Evolutionary conservation across 2,329 filamentous ascomycete genomes (phyloP), one percentile per base, ranked within the genome.

Genomic region (Fusarium miscanthi): DNA sequence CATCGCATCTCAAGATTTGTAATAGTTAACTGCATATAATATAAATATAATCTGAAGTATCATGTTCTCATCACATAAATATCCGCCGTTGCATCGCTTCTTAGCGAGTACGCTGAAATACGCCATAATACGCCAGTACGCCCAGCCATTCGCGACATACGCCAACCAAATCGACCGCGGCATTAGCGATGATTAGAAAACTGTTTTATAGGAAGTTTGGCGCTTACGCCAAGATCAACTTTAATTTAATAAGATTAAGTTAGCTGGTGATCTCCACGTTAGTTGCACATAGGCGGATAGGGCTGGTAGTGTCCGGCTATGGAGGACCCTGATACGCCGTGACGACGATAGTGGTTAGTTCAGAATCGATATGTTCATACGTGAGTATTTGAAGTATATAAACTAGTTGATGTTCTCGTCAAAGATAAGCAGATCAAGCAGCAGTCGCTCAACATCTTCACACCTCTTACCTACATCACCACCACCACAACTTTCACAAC

Each of bases 101-200:
- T 23, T 37, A n/a, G 30, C 31, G 16, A 10, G 23, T 54, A 67
- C 65, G 63, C 63, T 11, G 13, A 25, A 53, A 54, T 71, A 72
- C 69, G 68, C 68, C 8, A 0, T 41, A 52, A 38, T 63, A 71
- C 57, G 69, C 59, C 49, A 45, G 21, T 27, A n/a, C 40, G 23
- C 17, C 13, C 17, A 43, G 13, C 14, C 27, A 25, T 17, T 11
- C 21, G 21, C 7, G 27, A 31, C n/a, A 25, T 66, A 60, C 45
- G 63, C 45, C 30, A 27, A 38, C 33, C 19, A 37, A 42, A 17
- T 16, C 46, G 25, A 49, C 35, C 12, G 14, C 13, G 21, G 35
- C 27, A 42, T 4, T 27, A 30, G n/a, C 8, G 17, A 21, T 6
- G 12, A 13, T 3, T 12, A 11, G 2, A 3, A 17, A 27, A 19